Percentiles rank a stretch among this genome's conserved stretches.
These are phyloP conservation scores for Thelonectria discophora DNA, from an alignment of 2,329 filamentous ascomycete genomes.

Conservation along the genomic window DNA sequence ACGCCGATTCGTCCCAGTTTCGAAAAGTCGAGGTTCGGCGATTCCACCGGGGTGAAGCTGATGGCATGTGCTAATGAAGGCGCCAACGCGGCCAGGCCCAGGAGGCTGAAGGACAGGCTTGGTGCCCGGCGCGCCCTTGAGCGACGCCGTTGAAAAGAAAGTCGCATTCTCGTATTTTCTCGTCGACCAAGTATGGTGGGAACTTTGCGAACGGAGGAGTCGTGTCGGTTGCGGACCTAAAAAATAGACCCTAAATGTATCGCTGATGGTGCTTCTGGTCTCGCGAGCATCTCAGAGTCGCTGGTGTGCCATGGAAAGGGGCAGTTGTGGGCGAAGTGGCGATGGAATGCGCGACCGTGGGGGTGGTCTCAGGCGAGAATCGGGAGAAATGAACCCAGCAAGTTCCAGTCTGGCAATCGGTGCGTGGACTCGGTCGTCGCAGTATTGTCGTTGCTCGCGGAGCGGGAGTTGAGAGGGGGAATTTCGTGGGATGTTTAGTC, in stretches of 20 bases:
- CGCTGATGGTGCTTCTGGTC: constrained; percentile 28
- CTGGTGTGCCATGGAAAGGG: constrained; percentile 42
- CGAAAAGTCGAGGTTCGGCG: constrained; percentile 79
- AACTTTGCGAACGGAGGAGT: constrained; percentile 13
- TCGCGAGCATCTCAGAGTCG: constrained; percentile 44
- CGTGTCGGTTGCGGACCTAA: constrained; percentile 17
- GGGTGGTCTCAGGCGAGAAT: neutral
- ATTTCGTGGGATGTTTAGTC: constrained; percentile 33
- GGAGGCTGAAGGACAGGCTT: constrained; percentile 44
- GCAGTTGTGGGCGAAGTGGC: constrained; percentile 29
- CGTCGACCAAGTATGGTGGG: constrained; percentile 26
- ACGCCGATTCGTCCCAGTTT: constrained; percentile 84
- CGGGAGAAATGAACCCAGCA: constrained; percentile 18
- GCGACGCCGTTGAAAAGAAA: constrained; percentile 54
- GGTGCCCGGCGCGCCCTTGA: constrained; percentile 50
- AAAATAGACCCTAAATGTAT: constrained; percentile 24
- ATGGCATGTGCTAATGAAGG: constrained; percentile 58
- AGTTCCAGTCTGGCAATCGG: constrained; percentile 5
- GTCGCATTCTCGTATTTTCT: constrained; percentile 56
- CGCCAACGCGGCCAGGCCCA: constrained; percentile 53
- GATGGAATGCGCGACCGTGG: constrained; percentile 20
- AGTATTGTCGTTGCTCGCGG: constrained; percentile 22
- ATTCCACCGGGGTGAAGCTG: constrained; percentile 69
- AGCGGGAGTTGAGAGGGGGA: constrained; percentile 19
- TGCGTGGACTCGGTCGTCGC: constrained; percentile 16